Base-by-base conservation (phyloP, 2,329 filamentous ascomycete genomes). In the Xylaria sp. region DNA sequence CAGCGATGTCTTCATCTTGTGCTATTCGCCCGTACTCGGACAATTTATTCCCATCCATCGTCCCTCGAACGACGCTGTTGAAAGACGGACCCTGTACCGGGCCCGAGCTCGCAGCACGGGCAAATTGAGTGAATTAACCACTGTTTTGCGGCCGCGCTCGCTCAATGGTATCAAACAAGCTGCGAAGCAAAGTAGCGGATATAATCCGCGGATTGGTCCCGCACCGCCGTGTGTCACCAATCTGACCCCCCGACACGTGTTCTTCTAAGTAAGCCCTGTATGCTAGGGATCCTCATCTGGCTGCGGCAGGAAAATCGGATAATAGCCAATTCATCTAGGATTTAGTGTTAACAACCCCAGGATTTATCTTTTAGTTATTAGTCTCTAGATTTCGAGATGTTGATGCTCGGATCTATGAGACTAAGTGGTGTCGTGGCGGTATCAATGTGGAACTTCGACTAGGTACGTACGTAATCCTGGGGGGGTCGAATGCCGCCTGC, bases 21-120 rank as follows among this genome's bases (percentile, higher is more conserved):
- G 27, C 42, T 7, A 36, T 30, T 17, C n/a, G 60, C n/a, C 27
- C 42, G 2, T 42, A n/a, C 7, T 60, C 39, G 34, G 32, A 32
- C 34, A 45, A 39, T 19, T 17, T 53, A 27, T 57, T n/a, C n/a
- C 17, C 19, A 14, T 27, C 59, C 68, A 70, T 70, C 39, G 56
- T 65, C 34, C 32, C 27, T 17, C 19, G 7, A 36, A 47, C 8
- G 45, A 47, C 12, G 42, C 24, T 56, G 8, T 53, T 50, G 17
- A 58, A 34, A 51, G 53, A 39, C 19, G 27, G 30, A 34, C 34
- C 24, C n/a, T 4, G 27, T 36, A 36, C 5, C 36, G 8, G 14
- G 59, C n/a, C 17, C 42, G 34, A 42, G 51, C 5, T 57, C 36
- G 2, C 27, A 24, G 45, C 8, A 39, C 53, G 27, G 12, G 32